These are phyloP conservation scores for Chamaecyparis obtusa DNA, from an alignment of 75 land plant genomes.

Conservation along the genomic window DNA sequence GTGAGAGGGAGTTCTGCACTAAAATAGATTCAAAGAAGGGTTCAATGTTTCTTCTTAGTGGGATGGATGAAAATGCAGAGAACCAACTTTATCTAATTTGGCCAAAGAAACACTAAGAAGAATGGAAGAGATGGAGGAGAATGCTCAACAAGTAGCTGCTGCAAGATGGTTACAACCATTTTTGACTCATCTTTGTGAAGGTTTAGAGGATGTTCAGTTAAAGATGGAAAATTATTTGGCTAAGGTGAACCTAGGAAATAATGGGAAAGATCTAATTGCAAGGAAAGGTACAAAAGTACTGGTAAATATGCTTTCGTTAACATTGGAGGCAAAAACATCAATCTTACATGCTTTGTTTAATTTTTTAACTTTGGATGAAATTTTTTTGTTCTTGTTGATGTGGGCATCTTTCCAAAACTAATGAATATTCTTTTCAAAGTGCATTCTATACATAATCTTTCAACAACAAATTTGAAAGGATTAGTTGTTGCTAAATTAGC, in stretches of 20 bases:
- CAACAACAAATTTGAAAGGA: slow-evolving; percentile 29
- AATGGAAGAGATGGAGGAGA: slow-evolving; percentile 46
- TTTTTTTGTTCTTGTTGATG: slow-evolving; percentile 45
- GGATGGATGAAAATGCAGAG: slow-evolving; percentile 31
- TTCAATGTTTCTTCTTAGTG: slow-evolving; percentile 36
- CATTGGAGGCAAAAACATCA: slow-evolving; percentile 23
- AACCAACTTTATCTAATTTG: slow-evolving; percentile 39
- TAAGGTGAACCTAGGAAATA: slow-evolving; percentile 45
- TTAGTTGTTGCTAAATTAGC: slow-evolving; percentile 43
- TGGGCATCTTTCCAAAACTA: slow-evolving; percentile 38
- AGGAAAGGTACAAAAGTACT: slow-evolving; percentile 33
- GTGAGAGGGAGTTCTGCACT: slow-evolving; percentile 19
- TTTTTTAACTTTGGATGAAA: slow-evolving; percentile 46
- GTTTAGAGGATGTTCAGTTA: slow-evolving; percentile 42
- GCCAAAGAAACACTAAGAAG: slow-evolving; percentile 46
- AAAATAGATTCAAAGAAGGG: slow-evolving; percentile 39
- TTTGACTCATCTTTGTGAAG: slow-evolving; percentile 51
- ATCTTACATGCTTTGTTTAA: slow-evolving; percentile 44
- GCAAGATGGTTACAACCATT: slow-evolving; percentile 59
- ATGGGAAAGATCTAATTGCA: slow-evolving; percentile 44
- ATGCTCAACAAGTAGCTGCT: slow-evolving; percentile 41
- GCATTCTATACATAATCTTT: slow-evolving; percentile 9
- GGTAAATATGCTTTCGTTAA: slow-evolving; percentile 41
- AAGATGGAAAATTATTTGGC: slow-evolving; percentile 40
- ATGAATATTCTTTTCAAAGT: slow-evolving; percentile 28